Base-by-base conservation (phyloP, 2,329 filamentous ascomycete species). In the Cladosporium cucumerinum region DNA sequence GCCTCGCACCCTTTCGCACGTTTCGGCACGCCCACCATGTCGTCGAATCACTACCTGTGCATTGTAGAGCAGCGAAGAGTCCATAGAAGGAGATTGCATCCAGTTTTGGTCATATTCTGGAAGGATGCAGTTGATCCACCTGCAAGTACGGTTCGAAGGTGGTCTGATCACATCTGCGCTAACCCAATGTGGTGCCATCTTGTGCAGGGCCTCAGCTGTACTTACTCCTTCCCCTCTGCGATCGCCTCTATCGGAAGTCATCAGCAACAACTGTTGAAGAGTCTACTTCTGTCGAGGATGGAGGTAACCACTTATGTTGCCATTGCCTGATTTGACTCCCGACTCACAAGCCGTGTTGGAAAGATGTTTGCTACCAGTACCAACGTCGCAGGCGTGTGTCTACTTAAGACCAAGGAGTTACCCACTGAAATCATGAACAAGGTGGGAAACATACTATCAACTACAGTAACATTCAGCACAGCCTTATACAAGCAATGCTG, bases 21-120 rank as follows among this genome's bases (percentile, higher is more conserved):
- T 32, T 51, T 61, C 18, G 59, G 59, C 30, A 61, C 59, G 14
- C 59, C 59, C 11, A 61, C 59, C 59, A 61, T 61, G 23, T 30
- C 39, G 48, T 28, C 12, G 23, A 32, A 3, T 21, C 10, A 12
- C n/a, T n/a, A 11, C 18, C 7, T 32, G 26, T 16, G 30, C 26
- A 12, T 18, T 6, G 14, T 10, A 8, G 36, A 48, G 16, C 7
- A 32, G 48, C 3, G 48, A 26, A 18, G 11, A 39, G 12, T 23
- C 48, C 48, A 23, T 49, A 21, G 48, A 21, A 36, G 14, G 30
- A 21, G 14, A 36, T 28, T 30, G 21, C 7, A n/a, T 1, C 46
- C 59, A 14, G 25, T 52, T 61, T 16, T 52, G 59, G 59, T 52
- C 51, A 16, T 39, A 48, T 51, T 54, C 5, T 14, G 6, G 30